A percentile compares a stretch with the other conserved stretches of the same genome.
These are phyloP conservation scores for Helicocarpus griseus DNA, from an alignment of 2,329 filamentous ascomycete genomes.

Conservation along the genomic window DNA sequence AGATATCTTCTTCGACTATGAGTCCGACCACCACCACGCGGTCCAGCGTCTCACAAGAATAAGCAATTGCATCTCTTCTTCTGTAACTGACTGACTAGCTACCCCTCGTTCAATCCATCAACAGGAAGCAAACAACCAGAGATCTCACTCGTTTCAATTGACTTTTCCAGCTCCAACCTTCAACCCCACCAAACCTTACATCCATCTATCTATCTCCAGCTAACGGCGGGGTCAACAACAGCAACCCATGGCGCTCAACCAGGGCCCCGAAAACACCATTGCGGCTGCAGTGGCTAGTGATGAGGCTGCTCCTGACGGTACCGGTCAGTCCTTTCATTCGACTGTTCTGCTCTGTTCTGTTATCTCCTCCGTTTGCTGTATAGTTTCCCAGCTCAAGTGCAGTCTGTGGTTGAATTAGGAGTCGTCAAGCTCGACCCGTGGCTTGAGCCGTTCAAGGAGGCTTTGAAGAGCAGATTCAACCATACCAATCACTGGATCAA, in stretches of 20 bases:
- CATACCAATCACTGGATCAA: constrained; percentile 82
- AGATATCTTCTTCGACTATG: background rate
- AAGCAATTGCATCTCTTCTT: too few species aligned
- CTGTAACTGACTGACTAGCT: too few species aligned
- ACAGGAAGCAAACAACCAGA: too few species aligned
- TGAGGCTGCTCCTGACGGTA: constrained; percentile 16
- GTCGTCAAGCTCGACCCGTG: constrained; percentile 82
- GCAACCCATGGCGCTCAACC: constrained; percentile 13
- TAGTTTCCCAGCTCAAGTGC: constrained; percentile 3
- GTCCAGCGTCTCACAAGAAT: too few species aligned
- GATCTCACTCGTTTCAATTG: too few species aligned
- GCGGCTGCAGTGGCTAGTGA: background rate
- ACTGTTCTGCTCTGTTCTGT: background rate
- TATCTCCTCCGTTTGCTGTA: background rate
- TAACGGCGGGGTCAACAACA: too few species aligned
- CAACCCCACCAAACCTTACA: too few species aligned
- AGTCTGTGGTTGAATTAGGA: too few species aligned
- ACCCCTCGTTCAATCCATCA: too few species aligned
- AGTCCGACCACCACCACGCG: too few species aligned
- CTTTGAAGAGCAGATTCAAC: constrained; percentile 64
- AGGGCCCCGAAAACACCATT: constrained; percentile 1
- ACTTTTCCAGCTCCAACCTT: too few species aligned
- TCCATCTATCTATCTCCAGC: too few species aligned
- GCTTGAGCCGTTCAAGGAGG: constrained; percentile 73
- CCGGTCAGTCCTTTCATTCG: constrained; percentile 16